Evolutionary conservation across 805 yeast genomes (phyloP), one percentile per base, ranked within the genome.

Genomic region (Yamadazyma kitorensis): DNA sequence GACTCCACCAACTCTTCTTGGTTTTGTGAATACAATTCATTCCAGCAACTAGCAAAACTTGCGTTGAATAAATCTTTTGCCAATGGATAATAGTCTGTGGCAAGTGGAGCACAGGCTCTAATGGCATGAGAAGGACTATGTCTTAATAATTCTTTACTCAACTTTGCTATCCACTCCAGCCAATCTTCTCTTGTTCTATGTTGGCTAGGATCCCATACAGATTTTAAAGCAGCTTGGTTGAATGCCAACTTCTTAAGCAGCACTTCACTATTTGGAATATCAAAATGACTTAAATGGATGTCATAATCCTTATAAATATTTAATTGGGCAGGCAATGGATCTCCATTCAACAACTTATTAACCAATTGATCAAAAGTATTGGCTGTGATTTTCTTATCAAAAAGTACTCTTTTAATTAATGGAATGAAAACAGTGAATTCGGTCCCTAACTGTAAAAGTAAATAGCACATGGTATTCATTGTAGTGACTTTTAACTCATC

Each of bases 31-130:
- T 86, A 86, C 15, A 94, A 67, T 49, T 89, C 96, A 32, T 82
- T 77, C 98, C 98, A 93, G 45, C 96, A 89, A 49, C 95, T 83
- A 17, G 93, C 88, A 69, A 93, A 93, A 49, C 96, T 86, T 15
- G 95, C 88, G 52, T 93, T 93, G 68, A 93, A 93, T 31, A 93
- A 62, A 43, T 89, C 97, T 49, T 79, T 81, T 0, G 98, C 95
- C 28, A 93, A 59, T 0, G 96, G 95, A 35, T 83, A 78, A 48
- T 88, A 86, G 28, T 86, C 85, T 7, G 86, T 80, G 0, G 97
- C 97, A 33, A 93, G 64, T 6, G 83, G 81, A 2, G 95, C 85
- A 55, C 98, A 93, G 0, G 97, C 96, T 45, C 97, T 72, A 25
- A 93, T 69, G 2, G 97, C 94, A 49, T 86, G 95, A 0, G 96